phyloP scores from a whole-genome alignment of 1,284 basidiomycete species.

The Moesziomyces globuligerus region DNA sequence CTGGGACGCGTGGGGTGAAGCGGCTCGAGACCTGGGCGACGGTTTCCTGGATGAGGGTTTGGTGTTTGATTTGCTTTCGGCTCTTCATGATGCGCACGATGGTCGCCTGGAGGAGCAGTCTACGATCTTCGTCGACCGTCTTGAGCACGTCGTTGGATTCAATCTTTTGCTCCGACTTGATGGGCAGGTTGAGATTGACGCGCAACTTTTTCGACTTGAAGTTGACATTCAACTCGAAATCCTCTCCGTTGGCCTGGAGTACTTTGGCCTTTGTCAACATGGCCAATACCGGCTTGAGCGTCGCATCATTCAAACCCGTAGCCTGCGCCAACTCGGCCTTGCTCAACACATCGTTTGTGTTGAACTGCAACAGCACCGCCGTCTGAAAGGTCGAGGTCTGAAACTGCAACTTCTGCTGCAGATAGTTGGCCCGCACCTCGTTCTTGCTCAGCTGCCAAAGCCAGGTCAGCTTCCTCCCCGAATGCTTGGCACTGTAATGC shows the following conservation, averaged over 20 bases:
- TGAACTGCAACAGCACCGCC: conserved; percentile 93
- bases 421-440: conserved; percentile 91
- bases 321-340: conserved; percentile 82
- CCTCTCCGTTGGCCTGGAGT: conserved; percentile 72
- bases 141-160: conserved; percentile 91
- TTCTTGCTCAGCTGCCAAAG: conserved; percentile 97
- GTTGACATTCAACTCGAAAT: conserved; percentile 77
- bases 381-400: conserved; percentile 96
- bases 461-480: conserved; percentile 95
- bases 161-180: conserved; percentile 92
- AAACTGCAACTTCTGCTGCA: conserved; percentile 93
- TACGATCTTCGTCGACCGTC: conserved; percentile 96
- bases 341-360: conserved; percentile 82
- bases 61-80: conserved; percentile 94
- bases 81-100: conserved; percentile 99
- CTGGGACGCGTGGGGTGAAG: conserved; percentile 87
- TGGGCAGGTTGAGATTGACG: conserved; percentile 90
- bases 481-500: conserved; percentile 93
- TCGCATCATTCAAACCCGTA: conserved; percentile 84
- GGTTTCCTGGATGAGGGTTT: conserved; percentile 91
- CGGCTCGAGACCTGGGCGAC: conserved; percentile 88
- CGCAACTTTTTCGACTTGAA: conserved; percentile 92
- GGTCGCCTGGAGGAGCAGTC: conserved; percentile 95
- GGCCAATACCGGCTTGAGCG: conserved; percentile 83
- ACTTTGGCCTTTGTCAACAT: conserved; percentile 90